Conservation (phyloP, 1,284 basidiomycete genomes). For the Irpex sp. region DNA sequence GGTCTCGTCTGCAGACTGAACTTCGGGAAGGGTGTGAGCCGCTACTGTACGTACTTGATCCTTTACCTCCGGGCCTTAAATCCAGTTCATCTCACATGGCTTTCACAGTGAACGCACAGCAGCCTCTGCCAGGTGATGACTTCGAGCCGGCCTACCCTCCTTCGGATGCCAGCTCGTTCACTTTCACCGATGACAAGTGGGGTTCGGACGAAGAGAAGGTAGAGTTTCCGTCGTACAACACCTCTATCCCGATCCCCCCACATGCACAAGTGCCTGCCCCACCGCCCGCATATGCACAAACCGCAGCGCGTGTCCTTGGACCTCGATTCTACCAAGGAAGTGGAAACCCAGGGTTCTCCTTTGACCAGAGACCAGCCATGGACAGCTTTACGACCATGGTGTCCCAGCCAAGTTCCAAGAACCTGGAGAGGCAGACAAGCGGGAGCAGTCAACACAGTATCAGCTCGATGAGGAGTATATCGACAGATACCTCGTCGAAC, state of each 20-base stretch:
- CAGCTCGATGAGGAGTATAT: constrained; percentile 11
- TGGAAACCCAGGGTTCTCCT: constrained; percentile 35
- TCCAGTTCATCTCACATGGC: constrained; percentile 3
- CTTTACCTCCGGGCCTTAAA: background rate
- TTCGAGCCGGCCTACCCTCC: constrained; percentile 30
- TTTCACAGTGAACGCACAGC: constrained; percentile 52
- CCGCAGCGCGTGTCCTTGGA: constrained; percentile 35
- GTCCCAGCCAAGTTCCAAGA: background rate
- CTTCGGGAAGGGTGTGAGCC: constrained; percentile 69
- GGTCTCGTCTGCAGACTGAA: constrained; percentile 67
- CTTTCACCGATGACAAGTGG: constrained; percentile 28
- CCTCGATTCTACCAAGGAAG: constrained; percentile 40
- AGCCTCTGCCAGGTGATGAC: constrained; percentile 49
- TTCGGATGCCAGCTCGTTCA: constrained; percentile 2
- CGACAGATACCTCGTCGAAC: constrained; percentile 12
- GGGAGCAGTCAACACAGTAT: constrained; percentile 19
- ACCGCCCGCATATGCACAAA: constrained; percentile 37
- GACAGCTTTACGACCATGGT: constrained; percentile 1
- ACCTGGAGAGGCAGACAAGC: constrained; percentile 14
- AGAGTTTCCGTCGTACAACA: constrained; percentile 54
- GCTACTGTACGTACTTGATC: constrained; percentile 50
- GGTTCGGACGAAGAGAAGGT: constrained; percentile 49
- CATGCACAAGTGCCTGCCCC: constrained; percentile 36
- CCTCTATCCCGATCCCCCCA: constrained; percentile 52
- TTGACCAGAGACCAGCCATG: background rate